phyloP scores from a whole-genome alignment of 2,329 filamentous ascomycete species.

The Neobulgaria alba region DNA sequence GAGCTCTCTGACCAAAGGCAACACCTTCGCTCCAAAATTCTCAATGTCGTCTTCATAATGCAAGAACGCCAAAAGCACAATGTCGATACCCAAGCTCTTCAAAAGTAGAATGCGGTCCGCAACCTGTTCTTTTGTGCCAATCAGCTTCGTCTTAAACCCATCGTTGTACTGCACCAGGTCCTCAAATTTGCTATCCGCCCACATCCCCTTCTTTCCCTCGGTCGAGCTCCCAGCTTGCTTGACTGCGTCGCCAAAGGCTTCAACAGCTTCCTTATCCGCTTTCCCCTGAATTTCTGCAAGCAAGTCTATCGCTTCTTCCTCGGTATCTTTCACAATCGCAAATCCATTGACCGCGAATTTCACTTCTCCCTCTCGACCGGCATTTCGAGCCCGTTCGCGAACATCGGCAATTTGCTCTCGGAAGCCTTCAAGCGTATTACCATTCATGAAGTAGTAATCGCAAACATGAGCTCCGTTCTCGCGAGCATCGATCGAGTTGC shows the following conservation, averaged over 20 bases:
- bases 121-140: conserved; percentile 43
- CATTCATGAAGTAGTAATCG: conserved; percentile 49
- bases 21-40: conserved; percentile 37
- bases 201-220: conserved; percentile 42
- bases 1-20: conserved; percentile 39
- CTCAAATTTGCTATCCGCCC: conserved; percentile 42
- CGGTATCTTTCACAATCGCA: conserved; percentile 40
- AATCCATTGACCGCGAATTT: conserved; percentile 43
- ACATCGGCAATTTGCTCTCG: conserved; percentile 41
- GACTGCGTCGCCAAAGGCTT: conserved; percentile 40
- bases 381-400: conserved; percentile 35
- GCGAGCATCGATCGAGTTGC: conserved; percentile 41
- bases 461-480: conserved; percentile 39
- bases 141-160: conserved; percentile 46
- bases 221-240: conserved; percentile 41
- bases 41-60: conserved; percentile 46
- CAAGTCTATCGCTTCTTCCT: conserved; percentile 40
- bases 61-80: conserved; percentile 39
- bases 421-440: conserved; percentile 45
- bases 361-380: conserved; percentile 36
- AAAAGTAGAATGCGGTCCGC: conserved; percentile 40
- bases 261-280: conserved; percentile 40
- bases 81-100: conserved; percentile 36
- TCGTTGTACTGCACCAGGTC: conserved; percentile 48
- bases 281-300: conserved; percentile 45